Percentiles rank a stretch among this genome's conserved stretches.
Evolutionary conservation across 768 basidiomycete genomes (phyloP).

Genomic region (Omphalotus guepiniiformis): DNA sequence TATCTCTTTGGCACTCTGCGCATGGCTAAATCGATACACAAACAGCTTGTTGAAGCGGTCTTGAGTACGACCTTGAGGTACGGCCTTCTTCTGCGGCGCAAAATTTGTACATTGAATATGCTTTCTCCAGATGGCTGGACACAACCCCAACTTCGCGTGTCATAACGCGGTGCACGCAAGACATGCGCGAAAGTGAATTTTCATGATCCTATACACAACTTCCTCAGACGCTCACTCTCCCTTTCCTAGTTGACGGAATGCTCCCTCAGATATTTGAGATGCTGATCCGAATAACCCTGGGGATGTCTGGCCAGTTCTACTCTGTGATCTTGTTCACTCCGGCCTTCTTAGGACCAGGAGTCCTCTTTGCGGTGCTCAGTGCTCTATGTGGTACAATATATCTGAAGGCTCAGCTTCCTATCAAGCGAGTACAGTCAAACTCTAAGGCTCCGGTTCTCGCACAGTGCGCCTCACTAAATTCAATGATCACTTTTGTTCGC

Average conservation of each 20-base stretch:
- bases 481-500: constrained; percentile 9
- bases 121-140: constrained; percentile 40
- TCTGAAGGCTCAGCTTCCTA: constrained; percentile 43
- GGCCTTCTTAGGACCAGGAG: constrained; percentile 40
- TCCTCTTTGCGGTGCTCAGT: constrained; percentile 38
- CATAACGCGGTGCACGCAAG: constrained; percentile 62
- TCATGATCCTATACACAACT: constrained; percentile 29
- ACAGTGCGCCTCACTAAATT: constrained; percentile 21
- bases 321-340: constrained; percentile 44
- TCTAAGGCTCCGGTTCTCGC: constrained; percentile 11
- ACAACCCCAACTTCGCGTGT: constrained; percentile 48
- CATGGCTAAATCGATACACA: constrained; percentile 54
- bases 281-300: constrained; percentile 25
- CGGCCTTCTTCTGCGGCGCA: constrained; percentile 4
- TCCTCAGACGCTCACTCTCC: constrained; percentile 19
- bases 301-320: constrained; percentile 37
- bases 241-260: constrained; percentile 48
- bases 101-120: not conserved
- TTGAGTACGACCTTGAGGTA: constrained; percentile 60
- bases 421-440: constrained; percentile 30
- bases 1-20: constrained; percentile 47
- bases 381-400: constrained; percentile 40
- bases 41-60: constrained; percentile 45
- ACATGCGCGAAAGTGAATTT: constrained; percentile 42
- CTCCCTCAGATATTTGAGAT: constrained; percentile 25